A percentile compares a stretch with the other conserved stretches of the same genome.
Evolutionary conservation across 225 moss, liverwort and hornwort species (phyloP).

Genomic region (Anthoceros angustus): DNA sequence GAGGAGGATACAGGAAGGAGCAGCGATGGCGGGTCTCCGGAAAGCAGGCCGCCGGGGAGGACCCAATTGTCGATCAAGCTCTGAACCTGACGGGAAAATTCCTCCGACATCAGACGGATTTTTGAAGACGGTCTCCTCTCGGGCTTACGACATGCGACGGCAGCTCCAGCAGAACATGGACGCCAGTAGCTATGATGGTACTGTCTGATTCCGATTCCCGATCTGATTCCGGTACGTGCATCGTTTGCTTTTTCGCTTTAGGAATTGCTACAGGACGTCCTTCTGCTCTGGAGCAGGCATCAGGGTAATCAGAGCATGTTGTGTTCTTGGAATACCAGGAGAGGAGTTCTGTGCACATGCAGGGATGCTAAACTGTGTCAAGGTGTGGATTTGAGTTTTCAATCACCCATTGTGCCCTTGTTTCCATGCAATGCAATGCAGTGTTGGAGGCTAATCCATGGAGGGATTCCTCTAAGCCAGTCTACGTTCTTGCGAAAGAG

Average conservation of each 20-base stretch:
- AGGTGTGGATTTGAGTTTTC: background rate
- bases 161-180: constrained; percentile 38
- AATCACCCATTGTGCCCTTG: background rate
- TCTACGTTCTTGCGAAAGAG: constrained; percentile 31
- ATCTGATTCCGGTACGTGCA: background rate
- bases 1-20: background rate
- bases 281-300: too few species aligned
- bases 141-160: constrained; percentile 32
- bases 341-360: background rate
- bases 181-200: constrained; percentile 34
- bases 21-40: background rate
- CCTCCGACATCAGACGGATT: constrained; percentile 30
- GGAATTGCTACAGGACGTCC: background rate
- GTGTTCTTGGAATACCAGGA: too few species aligned
- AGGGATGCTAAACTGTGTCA: background rate
- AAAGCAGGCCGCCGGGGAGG: constrained; percentile 9
- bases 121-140: constrained; percentile 30
- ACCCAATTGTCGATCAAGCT: constrained; percentile 27
- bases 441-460: constrained; percentile 36
- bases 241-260: background rate
- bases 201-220: background rate
- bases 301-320: too few species aligned
- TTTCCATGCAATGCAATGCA: background rate
- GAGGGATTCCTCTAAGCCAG: constrained; percentile 37
- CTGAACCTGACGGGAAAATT: constrained; percentile 28